phyloP scores from a whole-genome alignment of 2,329 filamentous ascomycete species.

The Fusarium aywerte region DNA sequence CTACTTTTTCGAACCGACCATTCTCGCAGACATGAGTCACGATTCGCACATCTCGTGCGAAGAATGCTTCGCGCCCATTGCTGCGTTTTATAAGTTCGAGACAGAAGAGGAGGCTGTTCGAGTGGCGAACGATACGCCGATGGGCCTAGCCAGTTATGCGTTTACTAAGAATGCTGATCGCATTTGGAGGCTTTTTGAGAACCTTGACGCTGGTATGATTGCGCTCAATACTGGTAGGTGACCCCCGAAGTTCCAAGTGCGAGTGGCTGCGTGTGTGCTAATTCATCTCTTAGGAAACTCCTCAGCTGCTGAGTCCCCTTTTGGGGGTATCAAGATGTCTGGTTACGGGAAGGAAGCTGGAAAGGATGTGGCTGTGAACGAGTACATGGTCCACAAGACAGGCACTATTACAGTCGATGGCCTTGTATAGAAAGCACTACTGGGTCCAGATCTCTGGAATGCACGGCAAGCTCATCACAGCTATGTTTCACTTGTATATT shows the following conservation, averaged over 20 bases:
- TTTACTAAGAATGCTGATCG: constrained; percentile 32
- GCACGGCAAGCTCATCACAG: too few relatives aligned
- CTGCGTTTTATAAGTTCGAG: constrained; percentile 29
- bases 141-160: constrained; percentile 29
- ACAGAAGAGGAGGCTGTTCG: constrained; percentile 31
- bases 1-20: constrained; percentile 36
- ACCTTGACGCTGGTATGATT: constrained; percentile 38
- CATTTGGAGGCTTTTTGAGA: constrained; percentile 26
- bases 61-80: constrained; percentile 32
- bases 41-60: constrained; percentile 15
- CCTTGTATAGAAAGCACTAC: background rate
- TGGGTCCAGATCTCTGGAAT: too few relatives aligned
- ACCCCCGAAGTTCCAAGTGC: too few relatives aligned
- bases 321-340: constrained; percentile 35
- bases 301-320: constrained; percentile 54
- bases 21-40: constrained; percentile 19
- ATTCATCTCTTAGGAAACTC: constrained; percentile 11
- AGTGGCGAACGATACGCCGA: constrained; percentile 20
- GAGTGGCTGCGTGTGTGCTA: accelerated
- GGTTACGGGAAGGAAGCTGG: constrained; percentile 47
- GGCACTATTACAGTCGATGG: constrained; percentile 12
- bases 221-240: constrained; percentile 16
- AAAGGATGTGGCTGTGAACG: constrained; percentile 56
- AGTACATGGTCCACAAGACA: constrained; percentile 57
- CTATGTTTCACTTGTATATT: too few relatives aligned